These are phyloP conservation scores for Fusarium siculi DNA, from an alignment of 2,329 filamentous ascomycete genomes.

Conservation along the genomic window DNA sequence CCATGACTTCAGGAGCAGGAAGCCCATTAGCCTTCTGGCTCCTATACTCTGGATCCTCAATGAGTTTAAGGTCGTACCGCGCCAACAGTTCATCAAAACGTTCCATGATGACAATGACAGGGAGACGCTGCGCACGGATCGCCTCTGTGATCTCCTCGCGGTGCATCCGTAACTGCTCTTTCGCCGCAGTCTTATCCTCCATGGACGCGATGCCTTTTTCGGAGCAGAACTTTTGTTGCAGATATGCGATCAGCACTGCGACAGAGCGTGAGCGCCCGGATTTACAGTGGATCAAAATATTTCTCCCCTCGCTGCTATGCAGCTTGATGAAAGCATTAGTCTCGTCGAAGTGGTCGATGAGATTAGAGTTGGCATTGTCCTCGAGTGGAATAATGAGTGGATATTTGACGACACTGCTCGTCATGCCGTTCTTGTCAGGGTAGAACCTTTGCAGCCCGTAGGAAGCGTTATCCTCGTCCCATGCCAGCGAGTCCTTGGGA, in stretches of 20 bases:
- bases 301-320: neutral
- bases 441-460: neutral
- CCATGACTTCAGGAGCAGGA: accelerated
- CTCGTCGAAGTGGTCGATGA: neutral
- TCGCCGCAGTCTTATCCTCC: neutral
- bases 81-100: neutral
- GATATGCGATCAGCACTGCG: neutral
- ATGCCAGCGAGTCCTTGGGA: neutral
- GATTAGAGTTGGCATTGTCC: neutral
- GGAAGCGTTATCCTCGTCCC: neutral
- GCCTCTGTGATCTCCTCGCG: neutral
- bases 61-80: neutral
- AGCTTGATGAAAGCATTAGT: neutral
- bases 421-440: neutral
- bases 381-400: neutral
- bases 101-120: neutral
- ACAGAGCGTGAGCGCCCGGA: neutral
- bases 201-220: neutral
- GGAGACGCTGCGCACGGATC: neutral
- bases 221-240: neutral
- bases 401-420: neutral
- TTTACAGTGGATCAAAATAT: neutral
- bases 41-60: neutral
- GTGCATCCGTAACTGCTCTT: neutral
- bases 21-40: neutral